Percentiles rank a stretch among this genome's conserved stretches.
Conservation (phyloP, 2,329 filamentous ascomycete genomes). For the Fusarium foetens region DNA sequence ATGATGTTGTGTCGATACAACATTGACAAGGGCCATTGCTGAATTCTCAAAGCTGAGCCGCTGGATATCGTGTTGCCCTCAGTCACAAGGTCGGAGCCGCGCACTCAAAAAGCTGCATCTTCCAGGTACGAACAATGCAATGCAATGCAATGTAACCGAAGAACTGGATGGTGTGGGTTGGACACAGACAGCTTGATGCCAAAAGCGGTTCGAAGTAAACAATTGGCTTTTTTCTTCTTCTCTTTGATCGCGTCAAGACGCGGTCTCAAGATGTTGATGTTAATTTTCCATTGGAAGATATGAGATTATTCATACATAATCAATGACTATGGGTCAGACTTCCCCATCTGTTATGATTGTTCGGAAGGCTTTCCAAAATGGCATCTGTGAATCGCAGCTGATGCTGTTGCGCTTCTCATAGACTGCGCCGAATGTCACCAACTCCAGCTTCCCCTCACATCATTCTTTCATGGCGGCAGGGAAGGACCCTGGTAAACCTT, state of each 20-base stretch:
- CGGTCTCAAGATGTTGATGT: slow-evolving; percentile 6
- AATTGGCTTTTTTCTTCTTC: neutral
- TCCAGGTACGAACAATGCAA: slow-evolving; percentile 34
- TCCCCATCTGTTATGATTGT: neutral
- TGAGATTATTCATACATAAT: neutral
- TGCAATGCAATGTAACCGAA: slow-evolving; percentile 21
- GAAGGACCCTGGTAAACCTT: slow-evolving; percentile 34
- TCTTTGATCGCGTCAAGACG: slow-evolving; percentile 5
- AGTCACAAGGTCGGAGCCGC: slow-evolving; percentile 36
- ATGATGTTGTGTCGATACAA: slow-evolving; percentile 26
- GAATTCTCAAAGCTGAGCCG: slow-evolving; percentile 18
- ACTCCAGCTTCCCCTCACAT: slow-evolving; percentile 11
- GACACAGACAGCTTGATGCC: slow-evolving; percentile 29
- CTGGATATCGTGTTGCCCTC: neutral
- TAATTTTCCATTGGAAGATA: neutral
- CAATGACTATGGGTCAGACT: neutral
- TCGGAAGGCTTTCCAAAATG: neutral
- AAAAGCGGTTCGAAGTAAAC: slow-evolving; percentile 37
- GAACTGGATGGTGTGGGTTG: neutral
- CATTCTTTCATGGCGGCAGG: slow-evolving; percentile 24
- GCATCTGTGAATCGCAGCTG: neutral
- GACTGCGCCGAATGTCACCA: neutral
- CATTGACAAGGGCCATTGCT: slow-evolving; percentile 4
- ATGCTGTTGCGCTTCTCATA: neutral
- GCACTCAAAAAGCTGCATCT: slow-evolving; percentile 14